A percentile compares a stretch with the other conserved stretches of the same genome.
phyloP scores from a whole-genome alignment of 148 eudicot species.

The Cornus controversa region DNA sequence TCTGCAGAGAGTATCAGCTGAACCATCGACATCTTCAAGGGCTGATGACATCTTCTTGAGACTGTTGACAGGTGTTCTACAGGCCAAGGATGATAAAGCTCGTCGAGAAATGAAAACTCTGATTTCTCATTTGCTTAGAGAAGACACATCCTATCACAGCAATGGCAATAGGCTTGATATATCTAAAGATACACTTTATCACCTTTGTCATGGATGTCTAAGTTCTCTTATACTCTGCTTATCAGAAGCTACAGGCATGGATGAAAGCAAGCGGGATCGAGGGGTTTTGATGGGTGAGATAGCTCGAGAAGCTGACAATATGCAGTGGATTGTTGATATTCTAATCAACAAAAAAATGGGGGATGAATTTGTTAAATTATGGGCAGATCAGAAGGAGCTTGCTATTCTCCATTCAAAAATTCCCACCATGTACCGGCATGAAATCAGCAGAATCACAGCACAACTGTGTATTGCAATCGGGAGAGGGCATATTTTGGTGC shows the following conservation, averaged over 20 bases:
- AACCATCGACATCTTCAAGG: conserved; percentile 58
- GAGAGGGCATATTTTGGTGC: conserved; percentile 71
- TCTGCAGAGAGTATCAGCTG: conserved; percentile 70
- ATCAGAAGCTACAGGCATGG: conserved; percentile 69
- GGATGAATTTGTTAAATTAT: conserved; percentile 77
- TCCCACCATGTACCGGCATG: conserved; percentile 83
- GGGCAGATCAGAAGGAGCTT: conserved; percentile 91
- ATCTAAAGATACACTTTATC: conserved; percentile 65
- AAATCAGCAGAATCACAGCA: conserved; percentile 84
- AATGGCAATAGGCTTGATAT: conserved; percentile 45
- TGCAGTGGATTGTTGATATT: conserved; percentile 87
- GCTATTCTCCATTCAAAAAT: conserved; percentile 80
- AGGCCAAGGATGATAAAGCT: conserved; percentile 86
- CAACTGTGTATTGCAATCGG: conserved; percentile 83
- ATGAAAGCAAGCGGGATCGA: conserved; percentile 62
- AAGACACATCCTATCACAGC: conserved; percentile 37
- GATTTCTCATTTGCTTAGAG: conserved; percentile 62
- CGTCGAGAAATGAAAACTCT: conserved; percentile 79
- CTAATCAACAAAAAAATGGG: conserved; percentile 64
- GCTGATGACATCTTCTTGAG: conserved; percentile 62
- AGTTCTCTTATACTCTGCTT: conserved; percentile 77
- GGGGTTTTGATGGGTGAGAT: conserved; percentile 74
- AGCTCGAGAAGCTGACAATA: conserved; percentile 87
- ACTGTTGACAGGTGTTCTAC: conserved; percentile 65
- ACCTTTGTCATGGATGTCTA: conserved; percentile 78